Evolutionary conservation across 371 early-diverging fungal genomes (phyloP).

Genomic region (Dichotomocladium elegans): DNA sequence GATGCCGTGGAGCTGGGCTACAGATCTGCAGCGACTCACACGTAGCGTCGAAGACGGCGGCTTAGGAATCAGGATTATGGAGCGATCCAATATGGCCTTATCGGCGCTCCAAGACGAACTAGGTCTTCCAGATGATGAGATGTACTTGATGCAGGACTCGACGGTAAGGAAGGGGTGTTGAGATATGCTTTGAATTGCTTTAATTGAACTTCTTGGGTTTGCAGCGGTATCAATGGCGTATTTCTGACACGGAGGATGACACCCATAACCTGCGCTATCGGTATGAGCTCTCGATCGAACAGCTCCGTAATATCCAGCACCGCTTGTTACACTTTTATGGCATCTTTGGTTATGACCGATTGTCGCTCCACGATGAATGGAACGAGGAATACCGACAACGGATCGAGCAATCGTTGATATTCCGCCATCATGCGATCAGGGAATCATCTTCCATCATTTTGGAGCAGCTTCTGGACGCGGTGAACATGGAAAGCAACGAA

Average conservation of each 20-base stretch:
- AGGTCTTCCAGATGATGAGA: constrained; percentile 11
- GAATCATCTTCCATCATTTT: constrained; percentile 20
- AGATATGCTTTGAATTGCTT: background rate
- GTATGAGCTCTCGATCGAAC: constrained; percentile 16
- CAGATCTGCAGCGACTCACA: constrained; percentile 19
- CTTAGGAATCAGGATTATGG: constrained; percentile 19
- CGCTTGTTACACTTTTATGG: constrained; percentile 27
- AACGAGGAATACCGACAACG: constrained; percentile 19
- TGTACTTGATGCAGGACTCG: constrained; percentile 23
- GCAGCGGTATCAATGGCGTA: constrained; percentile 28
- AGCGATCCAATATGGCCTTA: constrained; percentile 21
- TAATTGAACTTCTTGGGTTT: background rate
- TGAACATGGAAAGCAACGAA: constrained; percentile 6
- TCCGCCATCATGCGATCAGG: constrained; percentile 17
- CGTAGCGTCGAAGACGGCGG: constrained; percentile 17
- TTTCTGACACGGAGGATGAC: constrained; percentile 6
- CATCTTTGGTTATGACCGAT: constrained; percentile 24
- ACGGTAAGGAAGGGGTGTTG: constrained; percentile 18
- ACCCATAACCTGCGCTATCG: constrained; percentile 18
- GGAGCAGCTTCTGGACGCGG: constrained; percentile 15
- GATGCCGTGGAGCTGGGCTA: constrained; percentile 24
- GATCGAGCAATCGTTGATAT: constrained; percentile 22
- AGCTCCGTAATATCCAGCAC: constrained; percentile 11
- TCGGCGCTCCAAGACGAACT: constrained; percentile 12
- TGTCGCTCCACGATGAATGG: constrained; percentile 5